Evolutionary conservation across 2,329 filamentous ascomycete genomes (phyloP).

Genomic region (Gnomoniopsis sp.): DNA sequence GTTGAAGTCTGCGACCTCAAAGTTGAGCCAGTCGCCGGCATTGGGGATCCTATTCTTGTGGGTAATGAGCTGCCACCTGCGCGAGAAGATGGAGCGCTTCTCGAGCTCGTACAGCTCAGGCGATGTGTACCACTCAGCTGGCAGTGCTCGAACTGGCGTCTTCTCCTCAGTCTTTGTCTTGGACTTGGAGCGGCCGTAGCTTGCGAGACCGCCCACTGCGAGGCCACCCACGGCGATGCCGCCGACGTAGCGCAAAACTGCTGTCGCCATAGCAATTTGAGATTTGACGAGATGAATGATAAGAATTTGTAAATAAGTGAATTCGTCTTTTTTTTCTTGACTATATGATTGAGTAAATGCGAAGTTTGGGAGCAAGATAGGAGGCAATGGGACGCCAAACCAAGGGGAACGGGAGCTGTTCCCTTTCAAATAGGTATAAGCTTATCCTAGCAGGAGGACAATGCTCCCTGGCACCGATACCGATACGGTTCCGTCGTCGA

Average conservation of each 20-base stretch:
- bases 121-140: constrained; percentile 49
- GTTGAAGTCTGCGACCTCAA: constrained; percentile 51
- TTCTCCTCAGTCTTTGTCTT: constrained; percentile 17
- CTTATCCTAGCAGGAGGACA: not conserved
- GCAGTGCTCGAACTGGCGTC: constrained; percentile 36
- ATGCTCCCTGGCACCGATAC: not conserved
- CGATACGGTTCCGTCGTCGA: not conserved
- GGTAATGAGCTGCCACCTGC: constrained; percentile 53
- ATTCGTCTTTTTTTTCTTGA: no score
- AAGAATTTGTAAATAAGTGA: not conserved
- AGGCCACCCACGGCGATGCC: not conserved
- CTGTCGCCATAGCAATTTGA: not conserved
- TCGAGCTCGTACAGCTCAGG: constrained; percentile 56
- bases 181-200: not conserved
- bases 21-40: constrained; percentile 55
- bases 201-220: not conserved
- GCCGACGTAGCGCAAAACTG: constrained; percentile 8
- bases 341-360: no score
- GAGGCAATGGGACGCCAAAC: not conserved
- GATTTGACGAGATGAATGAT: not conserved
- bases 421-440: not conserved
- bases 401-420: not conserved
- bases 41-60: constrained; percentile 48
- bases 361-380: not conserved
- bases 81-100: constrained; percentile 53